Base-by-base conservation (phyloP, 2,329 filamentous ascomycete genomes). In the Ophiobolus disseminans region DNA sequence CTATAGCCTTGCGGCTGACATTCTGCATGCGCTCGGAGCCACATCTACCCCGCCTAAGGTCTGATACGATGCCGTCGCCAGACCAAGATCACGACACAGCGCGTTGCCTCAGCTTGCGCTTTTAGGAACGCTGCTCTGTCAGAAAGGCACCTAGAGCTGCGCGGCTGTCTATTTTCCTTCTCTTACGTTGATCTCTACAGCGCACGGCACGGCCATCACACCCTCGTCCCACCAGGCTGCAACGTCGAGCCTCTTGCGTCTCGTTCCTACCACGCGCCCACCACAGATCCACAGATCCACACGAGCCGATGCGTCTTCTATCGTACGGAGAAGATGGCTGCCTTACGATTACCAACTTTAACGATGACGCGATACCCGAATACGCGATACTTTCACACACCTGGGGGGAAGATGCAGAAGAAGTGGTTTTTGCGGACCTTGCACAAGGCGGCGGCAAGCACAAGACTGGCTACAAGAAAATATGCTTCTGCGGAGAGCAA, bases 341-440 rank as follows among this genome's bases (percentile, higher is more conserved):
- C 5, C 22, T 39, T 25, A 39, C 36, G 5, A 25, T 39, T 8
- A 39, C 36, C 8, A 39, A 7, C 20, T 39, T 39, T 23, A 26
- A 39, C 13, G 36, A 39, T 13, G 21, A 39, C 36, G 9, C 19
- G 22, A 23, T 25, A 39, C 36, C 36, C 16, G 19, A 11, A 14
- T 39, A 25, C 20, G 36, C 36, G 20, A 39, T 39, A 39, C 36
- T 39, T 39, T 39, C 36, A 26, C 36, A 39, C 21, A 39, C 36
- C 8, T 39, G 36, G 36, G 36, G 20, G 14, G 36, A n/a, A 39
- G 36, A 17, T 17, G 14, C 30, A 17, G 30, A 34, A 34, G 30
- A 34, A n/a, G 30, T 34, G 30, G 14, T 6, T 34, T 14, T 34
- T 14, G 30, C 30, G 14, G 30, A 34, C 30, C 30, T 34, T 34